Base-by-base conservation (phyloP, 768 basidiomycete species). In the Lentinula sp. region DNA sequence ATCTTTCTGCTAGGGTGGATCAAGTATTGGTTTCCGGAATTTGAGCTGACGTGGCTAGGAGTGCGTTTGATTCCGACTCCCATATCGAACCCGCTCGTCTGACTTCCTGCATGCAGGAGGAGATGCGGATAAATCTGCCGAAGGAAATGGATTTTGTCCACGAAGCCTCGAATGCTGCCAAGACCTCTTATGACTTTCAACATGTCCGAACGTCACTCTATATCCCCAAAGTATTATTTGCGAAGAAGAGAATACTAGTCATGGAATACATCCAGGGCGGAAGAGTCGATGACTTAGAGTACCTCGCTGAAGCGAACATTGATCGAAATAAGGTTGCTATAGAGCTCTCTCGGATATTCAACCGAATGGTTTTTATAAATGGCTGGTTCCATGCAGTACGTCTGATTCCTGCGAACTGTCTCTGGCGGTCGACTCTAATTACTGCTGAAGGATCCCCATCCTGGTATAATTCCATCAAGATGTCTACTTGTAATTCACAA, bases 211-310 rank as follows among this genome's bases (percentile, higher is more conserved):
- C 91, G 16, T 93, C 95, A 2, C 75, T 98, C 52, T 96, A 98
- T 74, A 88, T 99, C 45, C 97, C 89, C 1, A 74, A 85, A 65
- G 88, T 98, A 1, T 77, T 97, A 39, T 82, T 80, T 60, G 89
- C 93, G 4, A 85, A 86, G 31, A 92, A 89, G 70, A 79, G 96
- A 48, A 88, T 95, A 5, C 78, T 99, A 61, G 82, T 95, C 55
- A 98, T 98, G 96, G 96, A 99, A 69, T 98, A 84, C 68, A 94
- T 94, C 51, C 78, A 89, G 67, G 95, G 96, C 16, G 90, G 87
- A 4, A 81, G 95, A 31, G 88, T 96, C 2, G 95, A 98, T 69
- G 90, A 98, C 70, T 71, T 96, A 57, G 78, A 78, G 40, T 99
- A 93, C 70, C 81, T 99, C 13, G 87, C 89, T 23, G 76, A 85